Conservation (phyloP, 768 basidiomycete genomes). For the Daedaleopsis nitida region DNA sequence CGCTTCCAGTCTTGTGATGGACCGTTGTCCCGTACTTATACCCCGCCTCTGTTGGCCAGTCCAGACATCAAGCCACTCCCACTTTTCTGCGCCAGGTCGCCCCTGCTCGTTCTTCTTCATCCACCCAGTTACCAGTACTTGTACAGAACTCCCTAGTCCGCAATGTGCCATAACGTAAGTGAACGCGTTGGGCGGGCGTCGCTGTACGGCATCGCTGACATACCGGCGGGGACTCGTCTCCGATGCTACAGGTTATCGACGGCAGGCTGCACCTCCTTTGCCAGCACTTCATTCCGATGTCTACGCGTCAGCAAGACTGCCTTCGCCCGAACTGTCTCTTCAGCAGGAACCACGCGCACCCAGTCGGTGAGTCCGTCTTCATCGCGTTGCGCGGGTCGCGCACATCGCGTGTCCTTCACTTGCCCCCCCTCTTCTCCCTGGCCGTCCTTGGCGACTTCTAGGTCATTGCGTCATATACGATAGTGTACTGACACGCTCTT, state of each 20-base stretch:
- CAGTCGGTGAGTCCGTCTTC: slow-evolving; percentile 42
- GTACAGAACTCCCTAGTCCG: slow-evolving; percentile 20
- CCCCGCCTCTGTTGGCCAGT: slow-evolving; percentile 5
- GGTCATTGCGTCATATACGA: background rate
- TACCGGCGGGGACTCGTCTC: background rate
- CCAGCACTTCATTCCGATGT: slow-evolving; percentile 73
- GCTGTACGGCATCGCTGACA: slow-evolving; percentile 6
- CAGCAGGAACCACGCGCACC: slow-evolving; percentile 64
- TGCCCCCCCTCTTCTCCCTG: background rate
- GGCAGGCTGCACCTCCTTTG: slow-evolving; percentile 72
- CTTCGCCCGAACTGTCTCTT: slow-evolving; percentile 65
- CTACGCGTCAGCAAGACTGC: slow-evolving; percentile 70
- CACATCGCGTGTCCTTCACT: slow-evolving; percentile 2
- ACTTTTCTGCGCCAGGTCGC: slow-evolving; percentile 22
- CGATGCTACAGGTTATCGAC: slow-evolving; percentile 60
- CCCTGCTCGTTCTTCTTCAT: slow-evolving; percentile 14
- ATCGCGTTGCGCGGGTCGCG: background rate
- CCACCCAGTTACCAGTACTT: background rate
- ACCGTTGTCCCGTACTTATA: slow-evolving; percentile 22
- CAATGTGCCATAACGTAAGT: slow-evolving; percentile 78
- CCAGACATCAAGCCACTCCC: slow-evolving; percentile 15
- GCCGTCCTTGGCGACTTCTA: background rate
- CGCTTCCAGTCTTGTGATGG: slow-evolving; percentile 29
- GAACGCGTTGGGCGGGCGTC: background rate
- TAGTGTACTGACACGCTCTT: background rate